A percentile compares a stretch with the other conserved stretches of the same genome.
phyloP scores from a whole-genome alignment of 176 grass and related monocot species.

The Hyparrhenia diplandra region DNA sequence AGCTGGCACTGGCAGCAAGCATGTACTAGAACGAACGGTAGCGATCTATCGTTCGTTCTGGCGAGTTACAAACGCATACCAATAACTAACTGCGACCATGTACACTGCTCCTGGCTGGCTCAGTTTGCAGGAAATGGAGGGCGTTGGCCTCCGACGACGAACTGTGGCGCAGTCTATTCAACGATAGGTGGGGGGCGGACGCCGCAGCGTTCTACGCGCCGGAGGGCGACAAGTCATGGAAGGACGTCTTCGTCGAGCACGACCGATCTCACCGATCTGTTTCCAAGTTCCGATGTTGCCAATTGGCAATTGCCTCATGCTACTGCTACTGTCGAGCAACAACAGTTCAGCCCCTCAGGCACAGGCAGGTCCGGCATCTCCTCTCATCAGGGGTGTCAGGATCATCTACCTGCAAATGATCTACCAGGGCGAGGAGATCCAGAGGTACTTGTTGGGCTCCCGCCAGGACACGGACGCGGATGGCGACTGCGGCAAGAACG shows the following conservation, averaged over 20 bases:
- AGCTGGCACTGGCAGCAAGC: neutral
- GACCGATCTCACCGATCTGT: constrained; percentile 33
- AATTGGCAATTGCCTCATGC: neutral
- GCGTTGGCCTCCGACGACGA: constrained; percentile 62
- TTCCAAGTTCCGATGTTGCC: neutral
- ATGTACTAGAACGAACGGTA: neutral
- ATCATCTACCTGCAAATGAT: constrained; percentile 92
- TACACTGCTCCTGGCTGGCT: neutral
- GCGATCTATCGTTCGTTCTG: neutral
- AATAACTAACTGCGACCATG: neutral
- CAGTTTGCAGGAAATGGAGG: constrained; percentile 83
- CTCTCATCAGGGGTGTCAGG: constrained; percentile 47
- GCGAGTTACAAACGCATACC: neutral
- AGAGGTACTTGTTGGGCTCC: constrained; percentile 60
- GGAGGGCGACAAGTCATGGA: constrained; percentile 55
- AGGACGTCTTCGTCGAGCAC: constrained; percentile 70
- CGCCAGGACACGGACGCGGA: neutral
- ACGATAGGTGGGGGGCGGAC: constrained; percentile 57
- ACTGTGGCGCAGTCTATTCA: constrained; percentile 66
- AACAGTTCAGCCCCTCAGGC: constrained; percentile 32
- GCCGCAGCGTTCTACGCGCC: constrained; percentile 65
- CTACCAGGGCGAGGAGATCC: constrained; percentile 79
- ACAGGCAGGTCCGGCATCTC: constrained; percentile 52
- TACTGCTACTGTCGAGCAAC: neutral
- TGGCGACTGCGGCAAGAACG: neutral